A percentile compares a stretch with the other conserved stretches of the same genome.
Conservation (phyloP, 306 rosid species). For the Quercus agrifolia region DNA sequence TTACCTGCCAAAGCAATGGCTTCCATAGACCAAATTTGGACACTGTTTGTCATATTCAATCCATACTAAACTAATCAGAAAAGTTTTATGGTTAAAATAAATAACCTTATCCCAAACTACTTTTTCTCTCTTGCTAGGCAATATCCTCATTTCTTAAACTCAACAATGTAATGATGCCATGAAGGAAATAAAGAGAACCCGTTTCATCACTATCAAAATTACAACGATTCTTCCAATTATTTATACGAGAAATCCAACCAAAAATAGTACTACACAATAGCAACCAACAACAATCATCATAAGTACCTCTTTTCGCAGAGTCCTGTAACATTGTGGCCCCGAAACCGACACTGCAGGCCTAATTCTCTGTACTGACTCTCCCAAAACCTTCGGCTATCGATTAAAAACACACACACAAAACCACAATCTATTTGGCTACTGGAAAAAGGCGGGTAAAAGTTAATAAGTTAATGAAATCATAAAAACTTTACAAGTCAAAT, state of each 20-base stretch:
- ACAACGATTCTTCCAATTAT: background rate
- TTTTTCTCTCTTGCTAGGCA: background rate
- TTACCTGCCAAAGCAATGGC: background rate
- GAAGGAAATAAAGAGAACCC: background rate
- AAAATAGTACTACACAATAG: background rate
- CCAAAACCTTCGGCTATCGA: conserved; percentile 21
- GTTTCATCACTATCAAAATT: background rate
- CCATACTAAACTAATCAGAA: background rate
- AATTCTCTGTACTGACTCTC: conserved; percentile 25
- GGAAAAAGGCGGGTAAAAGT: too few relatives aligned
- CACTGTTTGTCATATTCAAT: background rate
- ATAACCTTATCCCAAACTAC: too few relatives aligned
- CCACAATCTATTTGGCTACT: too few relatives aligned
- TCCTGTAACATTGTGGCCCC: conserved; percentile 4
- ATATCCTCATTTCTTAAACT: background rate
- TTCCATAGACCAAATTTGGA: background rate
- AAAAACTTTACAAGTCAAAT: too few relatives aligned
- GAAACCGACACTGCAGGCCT: conserved; percentile 9
- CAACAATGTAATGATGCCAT: background rate
- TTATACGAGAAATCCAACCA: background rate
- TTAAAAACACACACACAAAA: background rate
- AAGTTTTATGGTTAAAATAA: background rate
- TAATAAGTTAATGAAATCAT: too few relatives aligned
- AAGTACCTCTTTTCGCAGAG: conserved; percentile 22
- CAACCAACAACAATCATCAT: background rate